phyloP scores from a whole-genome alignment of 177 flowering plant genomes.

The Vitis hybrid region DNA sequence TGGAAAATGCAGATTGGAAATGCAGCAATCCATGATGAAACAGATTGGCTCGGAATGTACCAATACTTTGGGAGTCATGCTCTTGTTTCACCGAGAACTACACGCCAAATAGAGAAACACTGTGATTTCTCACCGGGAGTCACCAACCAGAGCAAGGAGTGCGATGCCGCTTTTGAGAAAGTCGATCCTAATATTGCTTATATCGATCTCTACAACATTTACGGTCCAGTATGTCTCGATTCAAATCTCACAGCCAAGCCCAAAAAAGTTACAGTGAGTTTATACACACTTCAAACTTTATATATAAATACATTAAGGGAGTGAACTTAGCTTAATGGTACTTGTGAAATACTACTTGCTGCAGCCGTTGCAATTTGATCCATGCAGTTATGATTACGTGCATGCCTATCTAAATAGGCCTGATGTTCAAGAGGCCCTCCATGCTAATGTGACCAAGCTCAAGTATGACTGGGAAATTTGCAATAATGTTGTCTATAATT shows the following conservation, averaged over 20 bases:
- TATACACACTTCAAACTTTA: too few relatives aligned
- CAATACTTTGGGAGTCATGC: constrained; percentile 67
- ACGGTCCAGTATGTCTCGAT: constrained; percentile 53
- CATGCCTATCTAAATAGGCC: constrained; percentile 49
- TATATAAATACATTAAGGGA: too few relatives aligned
- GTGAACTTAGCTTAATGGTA: too few relatives aligned
- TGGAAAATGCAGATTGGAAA: constrained; percentile 63
- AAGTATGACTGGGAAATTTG: constrained; percentile 53
- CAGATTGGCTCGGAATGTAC: constrained; percentile 53
- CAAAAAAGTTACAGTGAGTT: constrained; percentile 33
- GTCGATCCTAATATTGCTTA: neutral
- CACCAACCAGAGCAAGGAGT: neutral
- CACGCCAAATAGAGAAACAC: constrained; percentile 13
- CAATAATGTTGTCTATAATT: constrained; percentile 34
- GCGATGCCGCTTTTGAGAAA: constrained; percentile 9
- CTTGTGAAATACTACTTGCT: too few relatives aligned
- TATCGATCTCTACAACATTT: constrained; percentile 68
- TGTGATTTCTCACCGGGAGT: constrained; percentile 45
- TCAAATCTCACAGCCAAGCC: constrained; percentile 35
- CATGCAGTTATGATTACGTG: constrained; percentile 52
- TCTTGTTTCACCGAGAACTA: constrained; percentile 41
- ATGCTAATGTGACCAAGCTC: constrained; percentile 67
- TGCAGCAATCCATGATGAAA: constrained; percentile 59
- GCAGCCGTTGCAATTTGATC: constrained; percentile 27
- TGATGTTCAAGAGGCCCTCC: constrained; percentile 67